phyloP scores from a whole-genome alignment of 1,139 yeast species.

The Candida mesenterica region DNA sequence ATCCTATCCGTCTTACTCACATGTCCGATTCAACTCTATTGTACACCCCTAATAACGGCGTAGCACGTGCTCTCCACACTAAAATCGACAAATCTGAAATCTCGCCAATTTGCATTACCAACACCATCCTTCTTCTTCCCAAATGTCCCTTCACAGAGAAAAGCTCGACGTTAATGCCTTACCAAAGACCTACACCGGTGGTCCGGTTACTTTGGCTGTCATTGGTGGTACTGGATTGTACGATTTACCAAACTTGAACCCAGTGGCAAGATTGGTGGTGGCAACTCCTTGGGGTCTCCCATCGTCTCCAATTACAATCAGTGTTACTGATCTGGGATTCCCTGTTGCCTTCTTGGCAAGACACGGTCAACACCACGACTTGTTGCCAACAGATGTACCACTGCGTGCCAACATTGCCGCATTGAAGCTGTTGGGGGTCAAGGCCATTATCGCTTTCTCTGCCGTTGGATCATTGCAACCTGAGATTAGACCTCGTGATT shows the following conservation, averaged over 20 bases:
- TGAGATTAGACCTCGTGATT: constrained; percentile 89
- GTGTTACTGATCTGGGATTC: constrained; percentile 70
- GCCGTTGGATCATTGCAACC: constrained; percentile 95
- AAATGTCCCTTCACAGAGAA: constrained; percentile 42
- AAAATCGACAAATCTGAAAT: no score
- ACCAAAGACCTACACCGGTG: constrained; percentile 38
- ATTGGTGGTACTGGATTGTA: constrained; percentile 99
- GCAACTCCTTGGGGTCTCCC: constrained; percentile 98
- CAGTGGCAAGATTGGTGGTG: constrained; percentile 78
- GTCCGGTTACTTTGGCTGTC: constrained; percentile 69
- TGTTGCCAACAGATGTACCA: constrained; percentile 90
- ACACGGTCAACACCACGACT: constrained; percentile 89
- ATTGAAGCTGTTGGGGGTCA: constrained; percentile 80
- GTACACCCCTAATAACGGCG: no score
- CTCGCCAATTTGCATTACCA: no score
- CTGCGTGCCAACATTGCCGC: constrained; percentile 95
- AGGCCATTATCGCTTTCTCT: constrained; percentile 85
- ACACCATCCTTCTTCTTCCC: neutral
- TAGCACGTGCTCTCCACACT: no score
- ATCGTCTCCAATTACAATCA: constrained; percentile 88
- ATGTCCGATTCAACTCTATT: no score
- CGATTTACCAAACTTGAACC: constrained; percentile 75
- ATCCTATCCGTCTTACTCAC: no score
- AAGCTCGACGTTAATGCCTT: constrained; percentile 23
- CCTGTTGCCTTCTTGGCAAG: constrained; percentile 93